These are phyloP conservation scores for Exophiala aquamarina DNA, from an alignment of 2,329 filamentous ascomycete genomes.

Conservation along the genomic window DNA sequence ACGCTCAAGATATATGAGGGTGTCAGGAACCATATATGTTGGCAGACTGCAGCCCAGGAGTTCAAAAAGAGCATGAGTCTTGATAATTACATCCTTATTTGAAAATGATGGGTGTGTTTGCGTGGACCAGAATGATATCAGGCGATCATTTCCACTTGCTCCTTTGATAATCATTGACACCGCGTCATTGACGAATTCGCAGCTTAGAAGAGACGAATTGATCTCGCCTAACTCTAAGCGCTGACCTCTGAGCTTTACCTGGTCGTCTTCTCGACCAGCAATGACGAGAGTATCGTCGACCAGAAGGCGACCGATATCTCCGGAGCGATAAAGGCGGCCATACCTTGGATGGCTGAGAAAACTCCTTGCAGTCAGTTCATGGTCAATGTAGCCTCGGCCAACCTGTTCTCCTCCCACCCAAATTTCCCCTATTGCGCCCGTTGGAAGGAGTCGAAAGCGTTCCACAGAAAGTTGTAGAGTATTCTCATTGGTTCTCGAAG, in stretches of 20 bases:
- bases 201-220: conserved; percentile 59
- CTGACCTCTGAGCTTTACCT: conserved; percentile 79
- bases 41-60: conserved; percentile 60
- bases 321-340: conserved; percentile 77
- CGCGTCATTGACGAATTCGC: conserved; percentile 58
- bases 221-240: conserved; percentile 78
- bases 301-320: conserved; percentile 78
- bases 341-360: conserved; percentile 68
- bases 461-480: background rate
- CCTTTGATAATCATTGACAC: conserved; percentile 59
- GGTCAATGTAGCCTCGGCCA: conserved; percentile 68
- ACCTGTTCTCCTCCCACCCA: conserved; percentile 87
- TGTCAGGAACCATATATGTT: conserved; percentile 75
- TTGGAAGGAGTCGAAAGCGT: conserved; percentile 60
- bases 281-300: conserved; percentile 74
- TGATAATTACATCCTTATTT: conserved; percentile 1
- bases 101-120: conserved; percentile 4
- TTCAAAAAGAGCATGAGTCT: conserved; percentile 50
- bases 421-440: conserved; percentile 75
- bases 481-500: background rate
- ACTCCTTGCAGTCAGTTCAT: conserved; percentile 61
- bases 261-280: conserved; percentile 71
- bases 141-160: conserved; percentile 44
- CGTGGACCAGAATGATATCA: conserved; percentile 69
- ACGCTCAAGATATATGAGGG: conserved; percentile 66